Conservation (phyloP, 1,284 basidiomycete genomes). For the Marasmius tenuissimus region DNA sequence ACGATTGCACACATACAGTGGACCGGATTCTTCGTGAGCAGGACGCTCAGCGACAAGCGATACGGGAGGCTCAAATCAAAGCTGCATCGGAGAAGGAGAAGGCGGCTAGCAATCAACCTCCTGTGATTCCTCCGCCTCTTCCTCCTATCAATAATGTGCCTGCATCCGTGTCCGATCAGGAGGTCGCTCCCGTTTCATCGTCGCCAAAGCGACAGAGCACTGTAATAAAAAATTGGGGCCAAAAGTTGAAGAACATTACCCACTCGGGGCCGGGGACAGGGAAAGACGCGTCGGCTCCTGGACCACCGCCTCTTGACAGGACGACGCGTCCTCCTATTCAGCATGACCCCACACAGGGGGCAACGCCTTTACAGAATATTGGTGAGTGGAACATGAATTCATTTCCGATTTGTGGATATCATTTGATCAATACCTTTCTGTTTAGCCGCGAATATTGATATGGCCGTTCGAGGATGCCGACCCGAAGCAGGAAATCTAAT, state of each 20-base stretch:
- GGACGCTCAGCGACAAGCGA: conserved; percentile 67
- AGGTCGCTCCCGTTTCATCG: background rate
- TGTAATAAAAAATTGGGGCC: background rate
- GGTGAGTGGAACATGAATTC: conserved; percentile 36
- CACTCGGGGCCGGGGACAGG: background rate
- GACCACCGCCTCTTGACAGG: conserved; percentile 1
- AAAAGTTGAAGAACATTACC: background rate
- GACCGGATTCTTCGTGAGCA: conserved; percentile 91
- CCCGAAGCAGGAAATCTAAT: conserved; percentile 66
- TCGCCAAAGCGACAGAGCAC: background rate
- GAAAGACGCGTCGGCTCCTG: background rate
- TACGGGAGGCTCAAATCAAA: conserved; percentile 43
- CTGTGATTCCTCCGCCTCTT: background rate
- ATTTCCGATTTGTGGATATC: background rate
- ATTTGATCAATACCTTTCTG: background rate
- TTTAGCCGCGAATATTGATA: conserved; percentile 67
- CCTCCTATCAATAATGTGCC: background rate
- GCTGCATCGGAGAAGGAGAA: conserved; percentile 25
- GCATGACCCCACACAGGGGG: conserved; percentile 20
- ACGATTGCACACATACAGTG: conserved; percentile 44
- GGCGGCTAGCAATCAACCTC: conserved; percentile 9
- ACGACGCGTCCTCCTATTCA: background rate
- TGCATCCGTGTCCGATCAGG: background rate
- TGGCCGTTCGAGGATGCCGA: conserved; percentile 78
- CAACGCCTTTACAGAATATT: conserved; percentile 63